phyloP scores from a whole-genome alignment of 2,329 filamentous ascomycete species.

The Colletotrichum lupini region DNA sequence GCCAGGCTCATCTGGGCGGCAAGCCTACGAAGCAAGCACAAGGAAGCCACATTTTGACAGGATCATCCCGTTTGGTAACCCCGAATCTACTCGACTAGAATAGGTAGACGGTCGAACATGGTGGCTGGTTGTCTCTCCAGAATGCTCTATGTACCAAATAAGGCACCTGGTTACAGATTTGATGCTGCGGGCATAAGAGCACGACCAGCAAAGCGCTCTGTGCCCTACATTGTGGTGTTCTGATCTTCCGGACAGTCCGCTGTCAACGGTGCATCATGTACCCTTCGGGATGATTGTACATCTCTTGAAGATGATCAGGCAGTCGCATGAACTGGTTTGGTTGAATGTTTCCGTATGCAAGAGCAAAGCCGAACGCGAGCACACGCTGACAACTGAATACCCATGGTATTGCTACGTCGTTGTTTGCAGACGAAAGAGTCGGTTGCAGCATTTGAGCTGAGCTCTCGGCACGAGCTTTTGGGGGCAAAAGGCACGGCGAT shows the following conservation, averaged over 20 bases:
- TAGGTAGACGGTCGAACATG: not conserved
- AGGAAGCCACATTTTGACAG: not conserved
- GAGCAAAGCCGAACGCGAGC: not conserved
- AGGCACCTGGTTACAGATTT: slow-evolving; percentile 18
- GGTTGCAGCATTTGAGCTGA: not conserved
- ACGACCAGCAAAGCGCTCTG: slow-evolving; percentile 12
- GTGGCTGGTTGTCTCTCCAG: not conserved
- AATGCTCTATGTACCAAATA: slow-evolving; percentile 8
- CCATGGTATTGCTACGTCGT: not conserved
- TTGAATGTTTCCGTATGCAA: not conserved
- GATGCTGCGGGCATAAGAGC: slow-evolving; percentile 19
- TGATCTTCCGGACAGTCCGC: slow-evolving; percentile 21
- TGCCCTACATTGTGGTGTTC: slow-evolving; percentile 12
- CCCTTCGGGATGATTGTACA: not conserved
- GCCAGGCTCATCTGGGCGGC: not conserved
- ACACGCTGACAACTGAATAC: not conserved
- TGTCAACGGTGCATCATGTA: not conserved
- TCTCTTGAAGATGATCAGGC: not conserved
- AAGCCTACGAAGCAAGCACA: not conserved
- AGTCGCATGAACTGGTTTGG: not conserved
- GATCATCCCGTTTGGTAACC: not conserved
- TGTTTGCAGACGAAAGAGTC: slow-evolving; percentile 3
- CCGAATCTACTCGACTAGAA: not conserved
- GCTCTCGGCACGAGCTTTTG: not conserved
- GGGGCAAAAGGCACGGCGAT: slow-evolving; percentile 7